Base-by-base conservation (phyloP, 2,329 filamentous ascomycete genomes). In the Hortaea werneckii region DNA sequence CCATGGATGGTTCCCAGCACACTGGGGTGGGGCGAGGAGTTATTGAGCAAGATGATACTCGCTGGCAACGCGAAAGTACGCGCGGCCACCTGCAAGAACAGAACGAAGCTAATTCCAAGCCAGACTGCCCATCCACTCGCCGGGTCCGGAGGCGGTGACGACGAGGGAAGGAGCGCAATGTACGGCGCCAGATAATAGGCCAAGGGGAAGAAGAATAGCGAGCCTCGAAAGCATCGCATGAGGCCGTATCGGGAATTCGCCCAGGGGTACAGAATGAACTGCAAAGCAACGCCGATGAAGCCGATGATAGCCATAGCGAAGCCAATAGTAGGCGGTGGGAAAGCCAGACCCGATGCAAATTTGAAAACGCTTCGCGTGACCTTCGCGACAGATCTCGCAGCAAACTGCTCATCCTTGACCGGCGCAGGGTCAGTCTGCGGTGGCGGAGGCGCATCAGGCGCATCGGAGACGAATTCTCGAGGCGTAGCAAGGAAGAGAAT, bases 401-500 rank as follows among this genome's bases (percentile, higher is more conserved):
- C 37, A 6, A 50, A 37, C 28, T 47, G 48, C 29, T 56, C 50
- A 28, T 52, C 37, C 39, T 63, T 53, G 54, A 45, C 57, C 49
- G 56, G 54, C 59, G 58, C 54, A 73, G 65, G 26, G 3, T 0
- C 27, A 3, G 43, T 11, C 26, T 29, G 37, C 9, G 45, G 41
- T 13, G 28, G 10, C n/a, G 1, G 32, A 1, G 27, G 13, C 9
- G 47, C 29, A n/a, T 54, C 41, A 13, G 45, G 48, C 30, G 55
- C 47, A 29, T 52, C 49, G 8, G 69, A 50, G 71, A 78, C 49
- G 46, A 59, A 65, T 37, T 61, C 56, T 41, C 82, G 79, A 0
- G 83, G 81, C 0, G 83, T 84, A 1, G 85, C 86, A 40, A 89
- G 73, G 63, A 89, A 88, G 42, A 87, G 74, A 50, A 85, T 85